A percentile compares a stretch with the other conserved stretches of the same genome.
Conservation (phyloP, 176 grass and related monocot genomes). For the Elaeis guineensis region DNA sequence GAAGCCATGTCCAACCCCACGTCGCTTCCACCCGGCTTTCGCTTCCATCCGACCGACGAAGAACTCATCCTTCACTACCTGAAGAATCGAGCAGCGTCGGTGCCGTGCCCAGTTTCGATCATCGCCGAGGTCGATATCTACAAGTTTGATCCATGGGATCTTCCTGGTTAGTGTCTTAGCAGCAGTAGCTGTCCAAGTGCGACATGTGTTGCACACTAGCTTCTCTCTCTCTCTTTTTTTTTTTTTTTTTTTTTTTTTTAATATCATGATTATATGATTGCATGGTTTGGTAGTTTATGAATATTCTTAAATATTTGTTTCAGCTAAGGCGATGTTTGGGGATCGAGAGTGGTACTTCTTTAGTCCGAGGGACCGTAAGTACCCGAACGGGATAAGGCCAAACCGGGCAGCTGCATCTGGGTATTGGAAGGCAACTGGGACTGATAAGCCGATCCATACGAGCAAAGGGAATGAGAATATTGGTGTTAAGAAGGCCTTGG, state of each 20-base stretch:
- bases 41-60: conserved; percentile 97
- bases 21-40: conserved; percentile 84
- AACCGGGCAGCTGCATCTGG: conserved; percentile 73
- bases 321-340: conserved; percentile 53
- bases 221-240: too few species aligned
- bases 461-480: conserved; percentile 39
- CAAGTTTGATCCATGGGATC: conserved; percentile 85
- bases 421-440: conserved; percentile 99
- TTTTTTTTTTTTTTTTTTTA: too few species aligned
- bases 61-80: conserved; percentile 94
- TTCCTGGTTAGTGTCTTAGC: conserved; percentile 51
- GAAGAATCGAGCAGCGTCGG: conserved; percentile 48
- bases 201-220: too few species aligned
- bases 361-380: conserved; percentile 83
- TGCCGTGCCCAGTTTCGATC: conserved; percentile 63
- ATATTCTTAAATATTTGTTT: too few species aligned
- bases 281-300: too few species aligned
- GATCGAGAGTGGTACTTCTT: conserved; percentile 99
- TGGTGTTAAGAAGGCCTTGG: conserved; percentile 90
- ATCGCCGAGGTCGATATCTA: conserved; percentile 97
- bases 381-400: conserved; percentile 84
- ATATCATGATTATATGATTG: too few species aligned
- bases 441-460: conserved; percentile 74
- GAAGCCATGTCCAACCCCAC: conserved; percentile 45
- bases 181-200: too few species aligned